Conservation (phyloP, 176 grass and related monocot species). For the Hyparrhenia diplandra region DNA sequence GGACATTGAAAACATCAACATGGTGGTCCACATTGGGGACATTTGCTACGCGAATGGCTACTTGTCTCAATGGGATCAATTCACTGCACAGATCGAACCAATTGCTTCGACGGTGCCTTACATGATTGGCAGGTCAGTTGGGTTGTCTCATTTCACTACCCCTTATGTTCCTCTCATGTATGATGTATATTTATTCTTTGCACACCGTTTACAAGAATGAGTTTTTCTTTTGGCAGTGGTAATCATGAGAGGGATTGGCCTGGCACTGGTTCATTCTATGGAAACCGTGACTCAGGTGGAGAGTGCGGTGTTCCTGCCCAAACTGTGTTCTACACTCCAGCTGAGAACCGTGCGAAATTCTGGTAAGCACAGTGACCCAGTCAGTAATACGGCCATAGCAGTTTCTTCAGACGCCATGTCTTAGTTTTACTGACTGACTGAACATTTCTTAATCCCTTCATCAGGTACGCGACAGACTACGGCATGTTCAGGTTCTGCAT, state of each 20-base stretch:
- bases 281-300: slow-evolving; percentile 64
- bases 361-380: slow-evolving; percentile 55
- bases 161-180: background rate
- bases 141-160: slow-evolving; percentile 15
- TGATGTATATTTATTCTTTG: background rate
- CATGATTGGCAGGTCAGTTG: slow-evolving; percentile 78
- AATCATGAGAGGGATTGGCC: slow-evolving; percentile 98
- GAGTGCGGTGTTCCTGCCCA: slow-evolving; percentile 88
- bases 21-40: slow-evolving; percentile 86
- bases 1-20: slow-evolving; percentile 71
- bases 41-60: slow-evolving; percentile 81
- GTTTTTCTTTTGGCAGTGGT: slow-evolving; percentile 33
- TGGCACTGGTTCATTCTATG: slow-evolving; percentile 84
- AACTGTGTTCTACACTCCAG: slow-evolving; percentile 89
- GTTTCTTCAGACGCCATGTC: background rate
- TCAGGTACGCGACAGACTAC: slow-evolving; percentile 53
- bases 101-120: slow-evolving; percentile 79
- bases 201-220: background rate
- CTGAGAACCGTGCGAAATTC: slow-evolving; percentile 86
- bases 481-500: slow-evolving; percentile 31
- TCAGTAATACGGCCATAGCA: background rate
- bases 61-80: slow-evolving; percentile 92
- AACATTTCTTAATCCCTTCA: background rate
- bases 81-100: slow-evolving; percentile 74
- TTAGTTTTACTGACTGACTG: background rate